Percentiles rank a stretch among this genome's conserved stretches.
Conservation (phyloP, 352 stramenopile genomes). For the Nothophytophthora sp. region DNA sequence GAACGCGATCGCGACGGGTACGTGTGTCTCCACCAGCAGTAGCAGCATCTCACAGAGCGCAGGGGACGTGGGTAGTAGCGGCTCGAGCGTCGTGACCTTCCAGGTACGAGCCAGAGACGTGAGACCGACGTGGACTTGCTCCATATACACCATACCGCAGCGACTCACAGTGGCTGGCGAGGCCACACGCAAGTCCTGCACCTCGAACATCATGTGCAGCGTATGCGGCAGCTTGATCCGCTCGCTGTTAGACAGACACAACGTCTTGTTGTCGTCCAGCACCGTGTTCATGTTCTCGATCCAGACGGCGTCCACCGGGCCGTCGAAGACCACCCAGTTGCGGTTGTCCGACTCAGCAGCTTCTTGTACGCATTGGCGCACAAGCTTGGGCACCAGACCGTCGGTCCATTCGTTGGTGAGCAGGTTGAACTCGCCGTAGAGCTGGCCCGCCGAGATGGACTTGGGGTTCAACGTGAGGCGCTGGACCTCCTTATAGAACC, state of each 20-base stretch:
- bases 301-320: conserved; percentile 87
- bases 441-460: conserved; percentile 88
- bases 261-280: conserved; percentile 90
- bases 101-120: conserved; percentile 59
- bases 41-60: no score
- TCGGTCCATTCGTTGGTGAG: conserved; percentile 89
- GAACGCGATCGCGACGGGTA: conserved; percentile 86
- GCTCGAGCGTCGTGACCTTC: conserved; percentile 64
- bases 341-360: conserved; percentile 78
- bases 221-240: conserved; percentile 84
- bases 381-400: conserved; percentile 78
- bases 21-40: no score
- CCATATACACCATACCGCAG: conserved; percentile 95
- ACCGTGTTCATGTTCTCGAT: conserved; percentile 92
- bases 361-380: conserved; percentile 82
- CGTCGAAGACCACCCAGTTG: conserved; percentile 91
- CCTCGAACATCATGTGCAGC: conserved; percentile 94
- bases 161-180: conserved; percentile 94
- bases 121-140: conserved; percentile 65
- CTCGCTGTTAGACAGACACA: conserved; percentile 88
- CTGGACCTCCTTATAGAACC: no score
- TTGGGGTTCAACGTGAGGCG: conserved; percentile 87
- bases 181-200: conserved; percentile 93
- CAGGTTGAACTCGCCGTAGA: conserved; percentile 91
- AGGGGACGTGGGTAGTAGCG: no score